A percentile compares a stretch with the other conserved stretches of the same genome.
Evolutionary conservation across 2,329 filamentous ascomycete species (phyloP).

Genomic region (Colletotrichum plurivorum): DNA sequence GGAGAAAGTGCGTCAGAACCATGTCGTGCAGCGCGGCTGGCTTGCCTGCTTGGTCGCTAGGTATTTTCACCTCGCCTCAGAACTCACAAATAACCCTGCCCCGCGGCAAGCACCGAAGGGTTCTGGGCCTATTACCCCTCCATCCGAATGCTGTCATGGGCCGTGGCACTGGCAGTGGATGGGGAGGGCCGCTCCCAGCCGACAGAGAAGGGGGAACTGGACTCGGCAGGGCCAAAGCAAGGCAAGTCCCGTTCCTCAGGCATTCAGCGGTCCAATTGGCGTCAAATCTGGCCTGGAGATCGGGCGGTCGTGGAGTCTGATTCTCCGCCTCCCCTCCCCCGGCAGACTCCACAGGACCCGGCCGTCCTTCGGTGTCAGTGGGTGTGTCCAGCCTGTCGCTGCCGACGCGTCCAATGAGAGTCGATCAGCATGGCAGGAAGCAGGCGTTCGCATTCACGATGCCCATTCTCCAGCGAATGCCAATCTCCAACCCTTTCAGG

Average conservation of each 20-base stretch:
- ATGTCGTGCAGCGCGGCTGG: conserved; percentile 37
- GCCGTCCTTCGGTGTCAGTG: neutral
- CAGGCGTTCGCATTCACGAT: conserved; percentile 22
- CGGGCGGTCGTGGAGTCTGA: conserved; percentile 22
- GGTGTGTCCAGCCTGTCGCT: neutral
- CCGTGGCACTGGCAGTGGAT: conserved; percentile 9
- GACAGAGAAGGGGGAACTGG: conserved; percentile 12
- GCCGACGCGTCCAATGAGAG: conserved; percentile 5
- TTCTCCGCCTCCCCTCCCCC: conserved; percentile 2
- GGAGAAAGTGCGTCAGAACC: conserved; percentile 24
- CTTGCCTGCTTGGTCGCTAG: conserved; percentile 15
- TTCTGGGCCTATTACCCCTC: conserved; percentile 22
- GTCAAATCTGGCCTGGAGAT: conserved; percentile 13
- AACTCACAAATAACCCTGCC: conserved; percentile 10
- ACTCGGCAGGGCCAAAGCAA: neutral
- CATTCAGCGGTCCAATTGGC: conserved; percentile 19
- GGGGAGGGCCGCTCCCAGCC: conserved; percentile 26
- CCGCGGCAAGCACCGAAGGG: conserved; percentile 26
- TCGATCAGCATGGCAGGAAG: neutral
- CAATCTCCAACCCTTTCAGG: conserved; percentile 15
- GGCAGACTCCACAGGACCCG: neutral
- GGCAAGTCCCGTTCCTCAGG: neutral
- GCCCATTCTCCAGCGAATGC: conserved; percentile 11
- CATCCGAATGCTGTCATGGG: conserved; percentile 21
- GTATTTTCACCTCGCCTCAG: neutral